Conservation (phyloP, 1,284 basidiomycete species). For the Naganishia cerealis region DNA sequence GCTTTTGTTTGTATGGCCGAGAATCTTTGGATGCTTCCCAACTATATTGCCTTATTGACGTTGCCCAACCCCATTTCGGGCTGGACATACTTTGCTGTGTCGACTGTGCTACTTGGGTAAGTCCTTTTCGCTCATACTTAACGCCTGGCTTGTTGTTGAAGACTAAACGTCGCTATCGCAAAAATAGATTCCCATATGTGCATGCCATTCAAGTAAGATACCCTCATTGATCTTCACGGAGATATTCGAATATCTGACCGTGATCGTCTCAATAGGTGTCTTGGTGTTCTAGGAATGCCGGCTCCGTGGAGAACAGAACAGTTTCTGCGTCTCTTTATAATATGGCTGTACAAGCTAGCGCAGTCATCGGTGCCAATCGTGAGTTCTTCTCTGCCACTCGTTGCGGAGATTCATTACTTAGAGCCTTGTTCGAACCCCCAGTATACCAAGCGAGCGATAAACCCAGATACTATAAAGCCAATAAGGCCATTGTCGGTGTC, state of each 20-base stretch:
- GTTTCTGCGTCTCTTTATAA: slow-evolving; percentile 36
- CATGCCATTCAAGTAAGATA: slow-evolving; percentile 31
- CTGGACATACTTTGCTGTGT: slow-evolving; percentile 41
- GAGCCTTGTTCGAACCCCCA: neutral
- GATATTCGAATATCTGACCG: neutral
- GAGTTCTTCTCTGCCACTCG: neutral
- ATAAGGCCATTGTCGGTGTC: slow-evolving; percentile 31
- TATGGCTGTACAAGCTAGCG: slow-evolving; percentile 32
- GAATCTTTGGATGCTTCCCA: slow-evolving; percentile 40
- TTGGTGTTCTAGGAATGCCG: slow-evolving; percentile 33
- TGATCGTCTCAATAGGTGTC: slow-evolving; percentile 27
- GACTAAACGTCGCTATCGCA: neutral
- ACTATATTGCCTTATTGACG: slow-evolving; percentile 39
- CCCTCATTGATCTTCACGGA: neutral
- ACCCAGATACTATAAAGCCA: slow-evolving; percentile 32
- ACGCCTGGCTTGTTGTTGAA: neutral
- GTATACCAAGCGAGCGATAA: slow-evolving; percentile 33
- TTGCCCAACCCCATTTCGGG: slow-evolving; percentile 21
- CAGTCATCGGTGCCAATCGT: slow-evolving; percentile 34
- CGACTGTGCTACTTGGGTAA: slow-evolving; percentile 33
- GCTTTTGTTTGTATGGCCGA: slow-evolving; percentile 36
- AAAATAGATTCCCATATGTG: slow-evolving; percentile 12
- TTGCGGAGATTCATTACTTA: neutral
- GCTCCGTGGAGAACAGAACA: slow-evolving; percentile 31
- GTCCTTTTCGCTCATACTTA: neutral